phyloP scores from a whole-genome alignment of 176 grass and related monocot genomes.

The Carex scoparia region DNA sequence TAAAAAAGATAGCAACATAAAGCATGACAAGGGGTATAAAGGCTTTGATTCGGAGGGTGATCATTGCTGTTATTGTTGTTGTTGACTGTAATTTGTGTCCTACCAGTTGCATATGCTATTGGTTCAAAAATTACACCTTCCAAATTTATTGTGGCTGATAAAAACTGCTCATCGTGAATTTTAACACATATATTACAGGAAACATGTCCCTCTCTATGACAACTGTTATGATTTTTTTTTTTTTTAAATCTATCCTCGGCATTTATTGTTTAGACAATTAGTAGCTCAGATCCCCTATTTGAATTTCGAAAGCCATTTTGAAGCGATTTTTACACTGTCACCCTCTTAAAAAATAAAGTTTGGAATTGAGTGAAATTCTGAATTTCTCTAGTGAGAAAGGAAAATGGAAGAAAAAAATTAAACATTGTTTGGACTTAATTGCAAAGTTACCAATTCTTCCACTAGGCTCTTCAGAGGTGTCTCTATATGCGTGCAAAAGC shows the following conservation, averaged over 20 bases:
- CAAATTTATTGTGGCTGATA: neutral
- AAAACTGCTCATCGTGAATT: neutral
- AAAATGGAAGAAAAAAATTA: neutral
- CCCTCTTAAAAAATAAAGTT: neutral
- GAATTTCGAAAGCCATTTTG: neutral
- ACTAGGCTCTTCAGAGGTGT: neutral
- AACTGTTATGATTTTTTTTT: neutral
- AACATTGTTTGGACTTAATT: constrained; percentile 15
- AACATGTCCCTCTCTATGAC: neutral
- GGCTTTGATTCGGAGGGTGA: neutral
- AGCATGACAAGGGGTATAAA: neutral
- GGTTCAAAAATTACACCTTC: neutral
- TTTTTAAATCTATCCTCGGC: neutral
- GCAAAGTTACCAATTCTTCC: constrained; percentile 7
- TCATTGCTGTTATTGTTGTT: neutral
- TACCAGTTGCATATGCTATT: neutral
- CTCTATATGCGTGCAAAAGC: constrained; percentile 21
- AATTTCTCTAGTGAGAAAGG: neutral
- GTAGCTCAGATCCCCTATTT: neutral
- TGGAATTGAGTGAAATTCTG: neutral
- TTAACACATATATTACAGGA: neutral
- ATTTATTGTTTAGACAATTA: neutral
- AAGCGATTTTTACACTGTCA: neutral
- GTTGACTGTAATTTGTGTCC: neutral
- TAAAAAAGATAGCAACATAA: neutral